Evolutionary conservation across 352 stramenopile species (phyloP).

Genomic region (Peronospora destructor): DNA sequence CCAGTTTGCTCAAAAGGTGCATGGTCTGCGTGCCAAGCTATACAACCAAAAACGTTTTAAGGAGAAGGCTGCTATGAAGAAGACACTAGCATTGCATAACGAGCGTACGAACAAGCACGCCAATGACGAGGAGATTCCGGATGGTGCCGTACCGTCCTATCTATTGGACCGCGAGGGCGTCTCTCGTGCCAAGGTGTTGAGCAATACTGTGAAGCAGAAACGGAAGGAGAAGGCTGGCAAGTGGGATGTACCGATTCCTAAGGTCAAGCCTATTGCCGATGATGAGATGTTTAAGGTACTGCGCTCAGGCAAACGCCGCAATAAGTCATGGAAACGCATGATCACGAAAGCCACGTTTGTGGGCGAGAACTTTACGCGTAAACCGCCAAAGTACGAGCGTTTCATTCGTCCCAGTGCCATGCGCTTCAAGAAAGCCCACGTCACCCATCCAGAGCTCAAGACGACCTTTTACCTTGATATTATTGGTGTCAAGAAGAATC

Average conservation of each 20-base stretch:
- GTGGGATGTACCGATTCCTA: conserved; percentile 99
- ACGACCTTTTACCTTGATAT: conserved; percentile 99
- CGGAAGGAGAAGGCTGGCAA: conserved; percentile 99
- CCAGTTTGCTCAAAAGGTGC: conserved; percentile 98
- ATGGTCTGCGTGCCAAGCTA: conserved; percentile 97
- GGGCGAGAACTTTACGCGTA: conserved; percentile 98
- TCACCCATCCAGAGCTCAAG: conserved; percentile 99
- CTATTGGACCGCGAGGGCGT: conserved; percentile 98
- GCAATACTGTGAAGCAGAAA: conserved; percentile 99
- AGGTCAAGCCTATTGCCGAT: conserved; percentile 97
- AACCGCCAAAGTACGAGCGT: conserved; percentile 99
- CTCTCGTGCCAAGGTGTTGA: conserved; percentile 97
- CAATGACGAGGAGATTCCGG: conserved; percentile 94
- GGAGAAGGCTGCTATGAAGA: conserved; percentile 99
- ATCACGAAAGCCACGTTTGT: conserved; percentile 96
- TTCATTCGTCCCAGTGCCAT: conserved; percentile 99
- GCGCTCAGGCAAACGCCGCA: conserved; percentile 94
- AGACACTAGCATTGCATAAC: conserved; percentile 98
- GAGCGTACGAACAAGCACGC: conserved; percentile 98
- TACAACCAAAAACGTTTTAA: conserved; percentile 99
- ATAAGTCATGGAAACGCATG: conserved; percentile 88
- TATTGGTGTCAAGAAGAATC: conserved; percentile 99
- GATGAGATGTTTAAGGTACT: conserved; percentile 99
- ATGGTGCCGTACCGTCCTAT: conserved; percentile 97
- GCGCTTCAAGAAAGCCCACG: conserved; percentile 99